Evolutionary conservation across 2,329 filamentous ascomycete species (phyloP), one percentile per base, ranked within the genome.

Genomic region (Shiraia bambusicola): DNA sequence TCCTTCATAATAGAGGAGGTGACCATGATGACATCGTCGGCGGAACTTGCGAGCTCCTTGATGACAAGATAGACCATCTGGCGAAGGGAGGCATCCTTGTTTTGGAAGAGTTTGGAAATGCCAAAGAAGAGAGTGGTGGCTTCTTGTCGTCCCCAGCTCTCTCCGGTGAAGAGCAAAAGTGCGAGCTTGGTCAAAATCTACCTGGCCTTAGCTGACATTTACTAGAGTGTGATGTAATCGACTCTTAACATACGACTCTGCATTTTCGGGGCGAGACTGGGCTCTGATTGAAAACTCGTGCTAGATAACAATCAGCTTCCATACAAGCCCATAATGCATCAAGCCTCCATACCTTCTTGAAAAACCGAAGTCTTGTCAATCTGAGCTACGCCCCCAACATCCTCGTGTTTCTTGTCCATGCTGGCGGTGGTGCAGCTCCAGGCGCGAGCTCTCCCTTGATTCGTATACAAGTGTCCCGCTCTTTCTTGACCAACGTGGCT

Each of bases 1-100:
- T 98, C 93, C 78, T 98, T 98, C 93, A 97, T 98, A 60, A 98
- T 96, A 58, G 92, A 96, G 73, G 89, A 95, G 13, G 93, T 98
- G 49, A 96, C 93, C 93, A 98, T 97, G 69, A 98, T 98, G 53
- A 96, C 94, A 78, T 98, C 93, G 76, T 97, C 90, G 45, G 93
- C 93, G 16, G 90, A 95, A 70, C 84, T 83, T 56, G 92, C 89
- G 63, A 98, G 79, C 80, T 98, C 93, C 82, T 97, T 98, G 76
- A 97, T 88, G 68, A 96, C 85, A 56, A 97, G 80, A 75, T 97
- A 95, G 37, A 98, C 92, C 91, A 97, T 96, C 78, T 98, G 93
- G 64, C 93, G 89, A 67, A 98, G 79, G 61, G 89, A 92, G 63
- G 91, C 87, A 85, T 98, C 93, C 74, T 96, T 97, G 75, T 97